Base-by-base conservation (phyloP, 164 flowering plant species). In the Dillenia turbinata region DNA sequence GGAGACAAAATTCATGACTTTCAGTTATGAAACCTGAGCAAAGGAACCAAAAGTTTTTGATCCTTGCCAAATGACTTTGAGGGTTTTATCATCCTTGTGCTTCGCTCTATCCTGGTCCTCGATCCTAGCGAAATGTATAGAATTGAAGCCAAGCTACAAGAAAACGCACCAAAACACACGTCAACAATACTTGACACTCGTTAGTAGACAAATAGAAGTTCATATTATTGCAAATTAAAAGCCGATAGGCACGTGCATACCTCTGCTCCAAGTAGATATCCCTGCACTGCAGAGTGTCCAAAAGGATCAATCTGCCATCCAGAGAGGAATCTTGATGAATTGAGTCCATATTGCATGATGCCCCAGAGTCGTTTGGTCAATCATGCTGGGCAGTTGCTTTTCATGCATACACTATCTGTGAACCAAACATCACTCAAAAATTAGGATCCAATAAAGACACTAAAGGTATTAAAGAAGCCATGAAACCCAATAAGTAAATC, bases 291-390 rank as follows among this genome's bases (percentile, higher is more conserved):
- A 68, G 98, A 89, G 70, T 92, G 96, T n/a, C 98, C 98, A 75
- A 92, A 89, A 8, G 96, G 93, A 78, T 92, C 98, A 71, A 92
- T 92, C 76, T 89, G 96, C 96, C 98, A 89, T 49, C 92, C 98
- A 71, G 84, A 91, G 85, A 59, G 97, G 98, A 66, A 69, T 60
- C 59, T 68, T 75, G 71, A 85, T 84, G 68, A 92, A 92, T 40
- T 88, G 80, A 57, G 75, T 55, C 73, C 83, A 83, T 50, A 89
- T 81, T 15, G 71, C 19, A 5, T 70, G 77, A 65, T 92, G 95
- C 5, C 98, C 98, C 0, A 89, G 75, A 66, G 98, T 89, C 44
- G 98, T 92, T 71, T 92, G 98, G 69, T 89, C 98, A 72, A 90
- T 89, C 95, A 92, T 88, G 72, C 89, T 89, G 96, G 45, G 63